phyloP scores from a whole-genome alignment of 2,329 filamentous ascomycete species.

The Clonostachys byssicola region DNA sequence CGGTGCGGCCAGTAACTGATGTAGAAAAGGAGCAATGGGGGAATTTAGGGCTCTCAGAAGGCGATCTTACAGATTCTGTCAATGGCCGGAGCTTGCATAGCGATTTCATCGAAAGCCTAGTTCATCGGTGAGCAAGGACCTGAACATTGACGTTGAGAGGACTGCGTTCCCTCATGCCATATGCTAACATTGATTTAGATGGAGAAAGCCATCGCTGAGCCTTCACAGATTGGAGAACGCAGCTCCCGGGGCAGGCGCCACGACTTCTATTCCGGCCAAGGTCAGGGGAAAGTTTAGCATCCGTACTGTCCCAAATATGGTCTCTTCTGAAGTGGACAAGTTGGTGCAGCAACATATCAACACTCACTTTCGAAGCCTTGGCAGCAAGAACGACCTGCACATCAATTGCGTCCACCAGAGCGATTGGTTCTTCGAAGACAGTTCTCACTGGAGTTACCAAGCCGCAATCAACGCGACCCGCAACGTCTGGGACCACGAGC shows the following conservation, averaged over 20 bases:
- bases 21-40: conserved; percentile 89
- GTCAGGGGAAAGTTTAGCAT: conserved; percentile 98
- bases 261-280: conserved; percentile 98
- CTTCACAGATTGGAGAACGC: conserved; percentile 94
- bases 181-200: conserved; percentile 57
- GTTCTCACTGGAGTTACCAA: conserved; percentile 98
- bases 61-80: conserved; percentile 86
- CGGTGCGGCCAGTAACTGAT: conserved; percentile 82
- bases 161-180: conserved; percentile 64
- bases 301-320: conserved; percentile 96
- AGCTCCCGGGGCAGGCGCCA: conserved; percentile 88
- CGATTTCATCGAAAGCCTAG: too few relatives aligned
- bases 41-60: conserved; percentile 91
- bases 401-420: conserved; percentile 82
- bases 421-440: conserved; percentile 98
- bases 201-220: conserved; percentile 91
- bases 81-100: conserved; percentile 68
- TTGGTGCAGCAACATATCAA: conserved; percentile 81
- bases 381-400: conserved; percentile 87
- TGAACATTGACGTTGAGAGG: conserved; percentile 86
- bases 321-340: conserved; percentile 82
- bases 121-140: conserved; percentile 72
- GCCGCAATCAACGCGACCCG: conserved; percentile 95
- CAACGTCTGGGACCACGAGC: conserved; percentile 87
- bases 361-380: conserved; percentile 78